Percentiles rank a stretch among this genome's conserved stretches.
Conservation (phyloP, 495 filamentous ascomycete genomes). For the Xylaria intraflava region DNA sequence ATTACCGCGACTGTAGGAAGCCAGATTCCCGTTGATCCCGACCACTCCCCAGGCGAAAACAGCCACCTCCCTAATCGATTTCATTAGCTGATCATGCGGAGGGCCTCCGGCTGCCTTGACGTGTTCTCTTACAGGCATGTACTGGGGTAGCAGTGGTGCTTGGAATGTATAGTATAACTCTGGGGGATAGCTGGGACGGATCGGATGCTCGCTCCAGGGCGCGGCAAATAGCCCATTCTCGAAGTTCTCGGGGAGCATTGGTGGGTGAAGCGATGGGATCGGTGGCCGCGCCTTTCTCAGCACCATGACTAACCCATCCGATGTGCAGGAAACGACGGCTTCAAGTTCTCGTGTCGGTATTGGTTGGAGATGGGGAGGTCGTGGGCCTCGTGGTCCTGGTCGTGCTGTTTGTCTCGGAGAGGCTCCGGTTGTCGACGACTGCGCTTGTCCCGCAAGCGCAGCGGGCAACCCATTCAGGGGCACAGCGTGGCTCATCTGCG, state of each 20-base stretch:
- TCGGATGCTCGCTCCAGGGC: constrained; percentile 65
- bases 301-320: constrained; percentile 80
- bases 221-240: constrained; percentile 70
- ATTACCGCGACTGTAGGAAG: constrained; percentile 55
- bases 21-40: constrained; percentile 73
- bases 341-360: constrained; percentile 59
- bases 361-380: constrained; percentile 12
- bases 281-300: constrained; percentile 67
- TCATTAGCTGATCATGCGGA: constrained; percentile 60
- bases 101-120: constrained; percentile 45
- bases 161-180: constrained; percentile 37
- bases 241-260: constrained; percentile 42
- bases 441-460: neutral
- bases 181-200: constrained; percentile 37
- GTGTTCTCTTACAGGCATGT: constrained; percentile 38
- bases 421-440: neutral
- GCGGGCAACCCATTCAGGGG: neutral
- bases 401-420: constrained; percentile 1
- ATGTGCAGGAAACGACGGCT: constrained; percentile 85
- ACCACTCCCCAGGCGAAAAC: constrained; percentile 77
- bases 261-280: constrained; percentile 51
- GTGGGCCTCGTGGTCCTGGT: constrained; percentile 5
- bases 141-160: constrained; percentile 35
- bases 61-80: constrained; percentile 73
- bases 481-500: neutral